Evolutionary conservation across 2,329 filamentous ascomycete genomes (phyloP).

Genomic region (Fusarium sp.): DNA sequence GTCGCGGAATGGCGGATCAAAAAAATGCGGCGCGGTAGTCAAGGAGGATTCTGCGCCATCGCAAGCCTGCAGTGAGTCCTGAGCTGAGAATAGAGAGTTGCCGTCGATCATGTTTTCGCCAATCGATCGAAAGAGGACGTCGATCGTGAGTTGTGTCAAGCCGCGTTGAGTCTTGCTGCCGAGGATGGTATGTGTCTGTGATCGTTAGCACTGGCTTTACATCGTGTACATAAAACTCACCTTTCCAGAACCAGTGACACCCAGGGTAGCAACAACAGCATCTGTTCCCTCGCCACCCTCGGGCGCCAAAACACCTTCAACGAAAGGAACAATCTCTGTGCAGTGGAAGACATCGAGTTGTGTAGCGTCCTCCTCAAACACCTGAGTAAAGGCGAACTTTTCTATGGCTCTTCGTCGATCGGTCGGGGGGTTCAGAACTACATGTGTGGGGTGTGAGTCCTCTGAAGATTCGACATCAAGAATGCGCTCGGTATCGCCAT

Average conservation of each 20-base stretch:
- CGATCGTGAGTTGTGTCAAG: conserved; percentile 90
- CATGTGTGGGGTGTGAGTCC: conserved; percentile 70
- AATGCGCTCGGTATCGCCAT: conserved; percentile 72
- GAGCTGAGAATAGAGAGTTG: conserved; percentile 69
- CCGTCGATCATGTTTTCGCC: conserved; percentile 77
- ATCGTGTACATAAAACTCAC: conserved; percentile 60
- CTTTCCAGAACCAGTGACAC: conserved; percentile 97
- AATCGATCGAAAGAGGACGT: conserved; percentile 88
- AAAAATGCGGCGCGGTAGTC: conserved; percentile 78
- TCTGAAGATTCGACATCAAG: conserved; percentile 78
- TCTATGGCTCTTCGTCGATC: conserved; percentile 91
- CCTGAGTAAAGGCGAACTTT: conserved; percentile 92
- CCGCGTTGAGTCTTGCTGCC: conserved; percentile 89
- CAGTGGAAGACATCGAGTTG: conserved; percentile 90
- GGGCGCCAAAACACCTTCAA: conserved; percentile 84
- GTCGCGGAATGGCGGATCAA: conserved; percentile 84
- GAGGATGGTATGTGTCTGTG: conserved; percentile 92
- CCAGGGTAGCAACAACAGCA: conserved; percentile 89
- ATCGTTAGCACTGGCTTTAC: conserved; percentile 1
- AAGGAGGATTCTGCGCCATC: conserved; percentile 87
- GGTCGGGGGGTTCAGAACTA: conserved; percentile 83
- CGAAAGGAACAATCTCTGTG: conserved; percentile 78
- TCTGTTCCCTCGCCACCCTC: conserved; percentile 84
- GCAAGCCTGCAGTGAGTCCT: conserved; percentile 80
- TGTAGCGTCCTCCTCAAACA: conserved; percentile 87